These are phyloP conservation scores for Monilinia vaccinii-corymbosi DNA, from an alignment of 2,329 filamentous ascomycete species.

Conservation along the genomic window DNA sequence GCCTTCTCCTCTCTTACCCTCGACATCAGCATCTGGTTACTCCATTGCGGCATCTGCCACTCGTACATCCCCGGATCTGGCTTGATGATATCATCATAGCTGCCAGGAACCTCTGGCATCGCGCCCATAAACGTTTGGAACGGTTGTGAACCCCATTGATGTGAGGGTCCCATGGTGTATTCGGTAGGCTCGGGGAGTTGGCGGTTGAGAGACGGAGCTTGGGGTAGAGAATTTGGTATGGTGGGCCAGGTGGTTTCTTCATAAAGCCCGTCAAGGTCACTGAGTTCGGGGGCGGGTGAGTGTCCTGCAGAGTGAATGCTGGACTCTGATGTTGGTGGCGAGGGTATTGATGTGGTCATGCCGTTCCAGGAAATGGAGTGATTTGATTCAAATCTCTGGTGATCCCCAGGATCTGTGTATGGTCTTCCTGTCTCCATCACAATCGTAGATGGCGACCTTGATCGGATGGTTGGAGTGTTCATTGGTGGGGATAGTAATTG, in stretches of 20 bases:
- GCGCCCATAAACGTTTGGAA: constrained; percentile 30
- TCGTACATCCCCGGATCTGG: constrained; percentile 24
- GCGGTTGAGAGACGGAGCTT: constrained; percentile 10
- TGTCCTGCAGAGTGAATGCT: constrained; percentile 9
- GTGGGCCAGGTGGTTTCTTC: constrained; percentile 24
- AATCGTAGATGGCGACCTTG: constrained; percentile 21
- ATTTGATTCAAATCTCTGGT: constrained; percentile 11
- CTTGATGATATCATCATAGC: constrained; percentile 29
- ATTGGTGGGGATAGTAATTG: constrained; percentile 10
- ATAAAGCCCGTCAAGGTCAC: constrained; percentile 26
- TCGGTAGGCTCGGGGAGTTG: constrained; percentile 11
- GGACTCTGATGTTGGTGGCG: constrained; percentile 21
- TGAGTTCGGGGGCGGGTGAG: constrained; percentile 13
- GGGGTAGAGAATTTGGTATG: constrained; percentile 16
- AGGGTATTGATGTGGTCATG: constrained; percentile 20
- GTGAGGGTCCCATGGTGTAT: constrained; percentile 22
- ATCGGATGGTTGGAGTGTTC: constrained; percentile 19
- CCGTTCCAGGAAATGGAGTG: constrained; percentile 16
- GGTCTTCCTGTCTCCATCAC: constrained; percentile 16
- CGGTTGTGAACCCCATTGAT: constrained; percentile 22
- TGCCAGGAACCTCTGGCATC: constrained; percentile 20
- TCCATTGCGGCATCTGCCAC: constrained; percentile 25
- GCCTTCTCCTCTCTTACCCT: constrained; percentile 26
- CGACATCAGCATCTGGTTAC: constrained; percentile 24
- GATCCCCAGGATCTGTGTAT: not conserved